Conservation (phyloP, 352 stramenopile genomes). For the Pythium volutum region DNA sequence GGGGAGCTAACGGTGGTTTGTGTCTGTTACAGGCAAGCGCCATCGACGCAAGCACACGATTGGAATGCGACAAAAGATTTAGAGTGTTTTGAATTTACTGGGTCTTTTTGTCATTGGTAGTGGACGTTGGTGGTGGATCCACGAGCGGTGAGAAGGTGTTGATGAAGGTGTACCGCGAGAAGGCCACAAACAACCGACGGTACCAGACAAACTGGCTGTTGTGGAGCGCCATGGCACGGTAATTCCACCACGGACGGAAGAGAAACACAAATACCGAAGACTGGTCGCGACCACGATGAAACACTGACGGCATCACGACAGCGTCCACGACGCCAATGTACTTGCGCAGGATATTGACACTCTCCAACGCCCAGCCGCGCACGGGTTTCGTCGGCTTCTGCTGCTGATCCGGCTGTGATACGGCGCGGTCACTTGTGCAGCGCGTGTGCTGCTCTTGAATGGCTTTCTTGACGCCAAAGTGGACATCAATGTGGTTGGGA, state of each 20-base stretch:
- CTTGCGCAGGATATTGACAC: constrained; percentile 80
- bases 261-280: constrained; percentile 52
- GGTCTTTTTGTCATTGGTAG: constrained; percentile 20
- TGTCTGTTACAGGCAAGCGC: constrained; percentile 17
- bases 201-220: constrained; percentile 97
- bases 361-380: constrained; percentile 64
- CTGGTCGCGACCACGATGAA: constrained; percentile 17
- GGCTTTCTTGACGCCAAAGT: constrained; percentile 52
- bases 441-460: constrained; percentile 42
- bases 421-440: constrained; percentile 13
- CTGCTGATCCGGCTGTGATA: neutral
- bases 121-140: neutral
- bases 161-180: constrained; percentile 94
- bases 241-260: constrained; percentile 71
- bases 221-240: constrained; percentile 91
- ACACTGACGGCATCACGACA: constrained; percentile 42
- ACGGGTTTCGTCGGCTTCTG: constrained; percentile 18
- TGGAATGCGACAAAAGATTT: constrained; percentile 21
- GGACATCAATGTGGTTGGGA: constrained; percentile 89
- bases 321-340: constrained; percentile 85
- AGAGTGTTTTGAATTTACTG: constrained; percentile 9
- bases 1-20: neutral
- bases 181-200: constrained; percentile 93
- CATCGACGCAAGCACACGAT: constrained; percentile 30
- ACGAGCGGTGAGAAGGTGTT: constrained; percentile 78